Evolutionary conservation across 208 protist genomes (phyloP), one percentile per base, ranked within the genome.

Genomic region (Leishmania guyanensis): DNA sequence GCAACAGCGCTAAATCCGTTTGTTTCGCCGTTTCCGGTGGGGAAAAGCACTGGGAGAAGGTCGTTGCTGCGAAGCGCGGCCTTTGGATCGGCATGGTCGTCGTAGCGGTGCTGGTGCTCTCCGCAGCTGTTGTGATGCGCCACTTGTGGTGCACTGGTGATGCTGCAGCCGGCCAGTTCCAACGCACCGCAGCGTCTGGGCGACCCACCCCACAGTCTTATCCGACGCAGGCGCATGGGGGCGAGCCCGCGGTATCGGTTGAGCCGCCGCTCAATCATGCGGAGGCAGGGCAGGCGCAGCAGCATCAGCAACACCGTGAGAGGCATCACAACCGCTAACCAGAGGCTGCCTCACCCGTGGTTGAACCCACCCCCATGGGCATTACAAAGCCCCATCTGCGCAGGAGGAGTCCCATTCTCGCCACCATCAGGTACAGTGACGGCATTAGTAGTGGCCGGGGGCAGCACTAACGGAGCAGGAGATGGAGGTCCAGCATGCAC

Each of bases 51-150:
- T 36, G 43, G 43, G 39, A 9, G 33, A 62, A 66, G 17, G 53
- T 66, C 46, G 39, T 16, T 16, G n/a, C 71, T 53, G 65, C 46
- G 36, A 79, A 56, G 69, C 69, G 66, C 4, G 81, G 46, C 17
- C 58, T 84, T 33, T 80, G 66, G 69, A 43, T 80, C 9, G 77
- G 79, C 29, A 46, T 82, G 3, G 22, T 80, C 14, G 77, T 76
- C 39, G 84, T 68, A n/a, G 71, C 70, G 33, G 22, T 84, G 22
- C 46, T 84, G 20, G 56, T 80, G n/a, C 48, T 87, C 12, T 76
- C 80, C 1, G 29, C 82, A 33, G 43, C 81, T 9, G 80, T 87
- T 17, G 58, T 77, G 29, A 51, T 73, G 29, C 58, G 73, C 33
- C 54, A 9, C 36, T 26, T 51, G 64, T 56, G 46, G 64, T 56